Evolutionary conservation across 495 filamentous ascomycete species (phyloP), one percentile per base, ranked within the genome.

Genomic region (Talaromyces thailandensis): DNA sequence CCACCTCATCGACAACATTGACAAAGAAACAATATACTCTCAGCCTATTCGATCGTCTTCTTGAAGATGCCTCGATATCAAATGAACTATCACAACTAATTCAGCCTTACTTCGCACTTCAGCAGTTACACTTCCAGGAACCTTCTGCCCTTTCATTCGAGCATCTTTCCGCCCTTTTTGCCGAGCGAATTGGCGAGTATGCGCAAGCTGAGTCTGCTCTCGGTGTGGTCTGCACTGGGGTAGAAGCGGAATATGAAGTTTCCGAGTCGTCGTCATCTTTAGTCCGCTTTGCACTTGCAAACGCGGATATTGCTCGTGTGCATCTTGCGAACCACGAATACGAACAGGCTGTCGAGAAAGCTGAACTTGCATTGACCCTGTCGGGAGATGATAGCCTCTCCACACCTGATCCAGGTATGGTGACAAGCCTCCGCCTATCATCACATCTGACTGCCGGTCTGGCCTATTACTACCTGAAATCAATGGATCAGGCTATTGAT

Each of bases 401-500:
- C 51, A 79, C 78, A 4, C 73, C 75, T 23, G 88, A 90, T 28
- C 77, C 81, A 6, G 79, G 81, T 23, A 78, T 81, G 52, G 81
- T 86, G 52, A 72, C 74, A 43, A 89, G 84, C 63, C 82, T 88
- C 48, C 82, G 92, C 18, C 79, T 98, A 24, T 93, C 90, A 2
- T 90, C 92, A 4, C 91, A 95, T 69, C 76, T 98, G 48, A 96
- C 92, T 1, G 83, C 90, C 25, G 95, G 95, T 4, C 74, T 98
- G 5, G 88, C 92, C 4, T 77, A 87, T 62, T 95, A 93, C 71
- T 88, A 90, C 67, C 69, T 76, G 40, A 74, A 81, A 29, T 75
- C 84, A 2, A 81, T 87, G 67, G 81, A 86, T 50, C 75, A 79
- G 21, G 88, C 91, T 4, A 84, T 96, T 14, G 77, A 83, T 23